Evolutionary conservation across 2,329 filamentous ascomycete genomes (phyloP), one percentile per base, ranked within the genome.

Genomic region (Phoma sp.): DNA sequence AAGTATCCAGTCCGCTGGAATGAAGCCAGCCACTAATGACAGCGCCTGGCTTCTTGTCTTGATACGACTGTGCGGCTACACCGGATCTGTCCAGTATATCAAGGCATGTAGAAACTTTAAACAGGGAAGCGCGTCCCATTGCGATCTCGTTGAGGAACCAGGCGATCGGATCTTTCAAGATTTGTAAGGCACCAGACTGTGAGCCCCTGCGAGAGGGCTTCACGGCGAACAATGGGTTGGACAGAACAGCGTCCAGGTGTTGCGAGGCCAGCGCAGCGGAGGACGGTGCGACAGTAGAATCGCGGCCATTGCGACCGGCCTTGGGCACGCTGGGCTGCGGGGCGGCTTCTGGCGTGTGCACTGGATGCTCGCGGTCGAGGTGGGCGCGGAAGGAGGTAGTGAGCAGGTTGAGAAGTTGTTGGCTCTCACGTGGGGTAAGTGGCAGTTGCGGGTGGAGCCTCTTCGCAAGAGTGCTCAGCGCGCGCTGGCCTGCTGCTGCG

Each of bases 331-430:
- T 7, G 1, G 36, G n/a, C 2, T 32, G 14, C 3, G 29, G 40
- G n/a, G 38, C 25, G 41, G 50, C 56, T 18, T 67, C 64, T 23
- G 58, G 25, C 7, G 57, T 14, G 7, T 54, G 32, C 10, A 67
- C 29, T 29, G 80, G 82, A 72, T 87, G 82, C 54, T 83, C 80
- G 47, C 76, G 78, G 64, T 89, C 85, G 37, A 89, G 80, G 54
- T 88, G 84, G 44, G 80, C 77, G 60, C 84, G 80, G 69, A 89
- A 89, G 10, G 85, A 88, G 36, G 79, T 80, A 22, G 84, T 87
- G 59, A 89, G 79, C 18, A 85, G 77, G 47, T 77, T 80, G 36
- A 89, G 79, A 7, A 89, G 77, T 62, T 84, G 81, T 57, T 83
- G 77, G 13, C 82, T 85, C 64, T 89, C 83, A 52, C 79, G 79